Percentiles rank a stretch among this genome's conserved stretches.
Conservation (phyloP, 495 filamentous ascomycete species). For the Oleoguttula mirabilis region DNA sequence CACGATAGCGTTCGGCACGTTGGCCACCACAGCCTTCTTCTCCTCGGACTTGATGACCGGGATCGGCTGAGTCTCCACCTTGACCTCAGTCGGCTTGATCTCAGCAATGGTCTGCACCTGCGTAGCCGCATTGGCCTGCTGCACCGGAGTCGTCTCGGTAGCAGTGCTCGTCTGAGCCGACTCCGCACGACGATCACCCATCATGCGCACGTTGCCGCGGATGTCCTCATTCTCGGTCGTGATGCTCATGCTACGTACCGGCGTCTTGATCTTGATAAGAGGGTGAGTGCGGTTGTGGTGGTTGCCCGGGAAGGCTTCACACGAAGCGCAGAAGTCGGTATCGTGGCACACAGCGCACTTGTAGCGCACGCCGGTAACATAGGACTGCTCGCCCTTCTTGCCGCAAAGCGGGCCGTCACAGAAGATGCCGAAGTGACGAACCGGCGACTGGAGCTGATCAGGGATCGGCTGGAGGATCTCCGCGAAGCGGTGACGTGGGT, state of each 20-base stretch:
- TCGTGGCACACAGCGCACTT: constrained; percentile 98
- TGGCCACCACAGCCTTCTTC: neutral
- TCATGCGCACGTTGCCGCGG: constrained; percentile 46
- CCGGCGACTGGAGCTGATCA: constrained; percentile 33
- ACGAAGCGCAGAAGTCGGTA: constrained; percentile 88
- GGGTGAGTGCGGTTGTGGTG: constrained; percentile 88
- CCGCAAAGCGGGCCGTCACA: constrained; percentile 92
- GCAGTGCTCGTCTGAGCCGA: constrained; percentile 32
- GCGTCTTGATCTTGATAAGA: constrained; percentile 91
- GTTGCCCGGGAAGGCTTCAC: constrained; percentile 77
- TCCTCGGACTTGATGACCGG: constrained; percentile 13
- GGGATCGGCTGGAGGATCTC: constrained; percentile 70
- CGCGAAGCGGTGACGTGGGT: constrained; percentile 82
- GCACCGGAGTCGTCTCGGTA: constrained; percentile 36
- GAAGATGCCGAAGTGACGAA: constrained; percentile 68
- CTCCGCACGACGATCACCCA: constrained; percentile 50
- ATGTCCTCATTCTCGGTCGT: constrained; percentile 69
- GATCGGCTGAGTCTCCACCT: constrained; percentile 22
- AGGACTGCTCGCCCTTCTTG: constrained; percentile 40
- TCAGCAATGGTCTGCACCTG: constrained; percentile 63
- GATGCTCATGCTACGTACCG: constrained; percentile 78
- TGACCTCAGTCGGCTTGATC: constrained; percentile 46
- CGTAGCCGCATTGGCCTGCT: constrained; percentile 44
- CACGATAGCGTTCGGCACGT: neutral
- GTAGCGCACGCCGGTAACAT: constrained; percentile 78